phyloP scores from a whole-genome alignment of 306 rosid genomes.

The Cicer arietinum region DNA sequence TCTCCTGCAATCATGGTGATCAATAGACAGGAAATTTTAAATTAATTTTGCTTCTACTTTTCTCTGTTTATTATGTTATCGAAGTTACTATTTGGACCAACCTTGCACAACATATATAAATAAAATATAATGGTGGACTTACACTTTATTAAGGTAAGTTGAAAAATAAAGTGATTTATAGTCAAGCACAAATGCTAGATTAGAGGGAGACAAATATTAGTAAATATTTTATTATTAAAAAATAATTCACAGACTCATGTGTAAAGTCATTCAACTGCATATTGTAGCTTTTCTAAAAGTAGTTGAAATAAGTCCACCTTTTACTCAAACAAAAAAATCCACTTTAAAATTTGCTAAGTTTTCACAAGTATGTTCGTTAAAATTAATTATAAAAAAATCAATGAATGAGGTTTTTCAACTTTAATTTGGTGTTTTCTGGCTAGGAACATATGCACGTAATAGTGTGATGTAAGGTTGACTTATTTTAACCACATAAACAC shows the following conservation, averaged over 20 bases:
- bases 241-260: not conserved
- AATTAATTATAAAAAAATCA: not conserved
- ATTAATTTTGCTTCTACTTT: slow-evolving; percentile 5
- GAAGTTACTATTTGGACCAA: not conserved
- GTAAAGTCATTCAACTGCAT: not conserved
- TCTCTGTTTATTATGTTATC: slow-evolving; percentile 7
- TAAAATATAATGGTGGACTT: not conserved
- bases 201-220: not conserved
- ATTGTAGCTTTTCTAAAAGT: not conserved
- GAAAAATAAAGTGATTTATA: not conserved
- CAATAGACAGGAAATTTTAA: not conserved
- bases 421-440: not conserved
- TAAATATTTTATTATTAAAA: not conserved
- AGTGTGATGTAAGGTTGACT: too few species aligned
- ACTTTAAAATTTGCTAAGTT: not conserved
- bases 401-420: not conserved
- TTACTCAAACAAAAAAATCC: too few species aligned
- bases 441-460: too few species aligned
- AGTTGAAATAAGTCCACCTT: slow-evolving; percentile 7
- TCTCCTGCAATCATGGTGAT: slow-evolving; percentile 54
- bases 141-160: not conserved
- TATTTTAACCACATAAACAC: too few species aligned
- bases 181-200: not conserved
- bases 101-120: not conserved
- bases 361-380: not conserved